Percentiles rank a stretch among this genome's conserved stretches.
Conservation (phyloP, 1,284 basidiomycete species). For the Clitocybe nebularis region DNA sequence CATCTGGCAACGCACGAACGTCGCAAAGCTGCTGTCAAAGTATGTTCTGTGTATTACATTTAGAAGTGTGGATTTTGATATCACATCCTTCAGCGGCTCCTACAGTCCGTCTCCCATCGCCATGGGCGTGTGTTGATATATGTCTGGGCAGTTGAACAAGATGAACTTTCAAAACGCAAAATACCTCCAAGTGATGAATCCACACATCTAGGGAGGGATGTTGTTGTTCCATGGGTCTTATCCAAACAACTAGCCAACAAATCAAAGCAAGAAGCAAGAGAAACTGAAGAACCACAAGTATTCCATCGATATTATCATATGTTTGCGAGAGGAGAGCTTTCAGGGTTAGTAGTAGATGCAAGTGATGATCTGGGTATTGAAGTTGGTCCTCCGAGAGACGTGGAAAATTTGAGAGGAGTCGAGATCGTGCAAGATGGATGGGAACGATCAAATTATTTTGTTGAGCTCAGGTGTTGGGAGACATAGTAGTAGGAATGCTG, state of each 20-base stretch:
- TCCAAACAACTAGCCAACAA: slow-evolving; percentile 12
- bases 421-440: slow-evolving; percentile 75
- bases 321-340: slow-evolving; percentile 79
- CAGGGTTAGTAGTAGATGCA: slow-evolving; percentile 56
- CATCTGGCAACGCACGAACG: slow-evolving; percentile 81
- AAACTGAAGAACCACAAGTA: slow-evolving; percentile 34
- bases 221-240: slow-evolving; percentile 37
- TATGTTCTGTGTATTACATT: slow-evolving; percentile 24
- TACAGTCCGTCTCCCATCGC: slow-evolving; percentile 56
- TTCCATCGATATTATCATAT: slow-evolving; percentile 93
- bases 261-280: slow-evolving; percentile 4
- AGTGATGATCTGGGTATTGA: slow-evolving; percentile 54
- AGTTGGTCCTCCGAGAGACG: slow-evolving; percentile 33
- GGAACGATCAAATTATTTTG: slow-evolving; percentile 83
- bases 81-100: slow-evolving; percentile 46
- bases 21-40: slow-evolving; percentile 70
- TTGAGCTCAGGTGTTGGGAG: slow-evolving; percentile 66
- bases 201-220: slow-evolving; percentile 33
- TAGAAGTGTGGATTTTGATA: slow-evolving; percentile 5
- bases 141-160: slow-evolving; percentile 99
- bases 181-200: slow-evolving; percentile 40
- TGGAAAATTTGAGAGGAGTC: slow-evolving; percentile 36
- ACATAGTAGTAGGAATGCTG: slow-evolving; percentile 8
- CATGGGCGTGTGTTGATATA: slow-evolving; percentile 87
- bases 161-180: slow-evolving; percentile 70